Conservation (phyloP, 148 eudicot species). For the Beta vulgaris region DNA sequence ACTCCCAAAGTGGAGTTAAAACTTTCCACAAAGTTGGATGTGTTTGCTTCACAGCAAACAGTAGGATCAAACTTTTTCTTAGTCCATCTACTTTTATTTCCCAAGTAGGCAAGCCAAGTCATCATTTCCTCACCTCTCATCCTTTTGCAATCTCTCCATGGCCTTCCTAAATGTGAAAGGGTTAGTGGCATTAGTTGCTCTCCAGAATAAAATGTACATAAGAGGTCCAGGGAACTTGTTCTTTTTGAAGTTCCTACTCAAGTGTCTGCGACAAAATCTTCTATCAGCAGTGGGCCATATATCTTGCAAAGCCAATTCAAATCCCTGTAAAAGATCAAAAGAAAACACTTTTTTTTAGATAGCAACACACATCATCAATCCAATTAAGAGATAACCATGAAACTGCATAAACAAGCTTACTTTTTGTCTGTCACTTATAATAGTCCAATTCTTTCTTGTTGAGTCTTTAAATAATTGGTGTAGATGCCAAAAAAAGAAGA, state of each 20-base stretch:
- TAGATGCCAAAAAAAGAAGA: background rate
- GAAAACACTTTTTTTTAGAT: too few relatives aligned
- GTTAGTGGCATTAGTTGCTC: background rate
- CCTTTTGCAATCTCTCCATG: background rate
- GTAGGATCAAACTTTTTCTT: background rate
- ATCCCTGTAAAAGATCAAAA: too few relatives aligned
- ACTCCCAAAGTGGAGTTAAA: slow-evolving; percentile 12
- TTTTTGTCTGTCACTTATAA: slow-evolving; percentile 9
- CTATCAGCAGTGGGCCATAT: background rate
- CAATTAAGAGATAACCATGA: too few relatives aligned
- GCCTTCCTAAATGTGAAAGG: background rate
- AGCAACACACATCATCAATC: too few relatives aligned
- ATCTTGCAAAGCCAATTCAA: background rate
- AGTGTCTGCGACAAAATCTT: slow-evolving; percentile 1
- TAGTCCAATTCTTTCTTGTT: background rate
- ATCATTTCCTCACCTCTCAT: background rate
- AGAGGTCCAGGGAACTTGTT: background rate
- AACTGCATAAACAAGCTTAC: too few relatives aligned
- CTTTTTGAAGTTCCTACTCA: background rate
- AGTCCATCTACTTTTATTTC: background rate
- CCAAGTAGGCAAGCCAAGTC: background rate
- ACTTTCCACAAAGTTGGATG: slow-evolving; percentile 11
- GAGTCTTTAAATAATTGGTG: background rate
- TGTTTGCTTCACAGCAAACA: background rate
- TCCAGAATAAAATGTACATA: slow-evolving; percentile 1